A percentile compares a stretch with the other conserved stretches of the same genome.
Conservation (phyloP, 108 stramenopile species). For the Thalassiosira profunda region DNA sequence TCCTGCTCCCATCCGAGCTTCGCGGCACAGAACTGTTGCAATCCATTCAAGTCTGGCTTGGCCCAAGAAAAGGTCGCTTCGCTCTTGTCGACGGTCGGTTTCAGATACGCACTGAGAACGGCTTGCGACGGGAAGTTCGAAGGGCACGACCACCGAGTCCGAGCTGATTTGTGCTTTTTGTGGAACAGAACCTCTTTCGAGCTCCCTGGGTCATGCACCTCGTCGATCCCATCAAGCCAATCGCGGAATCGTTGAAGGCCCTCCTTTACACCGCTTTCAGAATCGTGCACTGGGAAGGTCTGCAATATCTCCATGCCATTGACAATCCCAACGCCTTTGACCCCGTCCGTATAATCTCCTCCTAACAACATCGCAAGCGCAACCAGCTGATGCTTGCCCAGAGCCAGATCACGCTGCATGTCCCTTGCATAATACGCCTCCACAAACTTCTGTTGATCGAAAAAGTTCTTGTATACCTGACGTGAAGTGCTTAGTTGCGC, state of each 20-base stretch:
- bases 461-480: constrained; percentile 98
- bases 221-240: constrained; percentile 91
- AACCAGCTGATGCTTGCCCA: constrained; percentile 83
- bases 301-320: constrained; percentile 98
- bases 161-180: constrained; percentile 79
- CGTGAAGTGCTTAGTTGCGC: too few species aligned
- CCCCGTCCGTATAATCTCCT: constrained; percentile 98
- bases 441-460: constrained; percentile 95
- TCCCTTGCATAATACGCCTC: constrained; percentile 94
- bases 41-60: constrained; percentile 71
- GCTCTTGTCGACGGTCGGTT: constrained; percentile 87
- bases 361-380: constrained; percentile 97
- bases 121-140: constrained; percentile 81
- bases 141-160: constrained; percentile 85
- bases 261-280: constrained; percentile 48
- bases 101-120: constrained; percentile 81
- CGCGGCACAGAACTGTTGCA: constrained; percentile 70
- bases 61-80: constrained; percentile 85
- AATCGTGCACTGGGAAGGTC: constrained; percentile 72
- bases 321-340: constrained; percentile 97
- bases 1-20: constrained; percentile 85
- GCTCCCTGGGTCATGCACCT: constrained; percentile 44
- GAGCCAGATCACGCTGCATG: constrained; percentile 84
- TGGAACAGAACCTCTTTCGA: constrained; percentile 54
- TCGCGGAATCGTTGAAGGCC: constrained; percentile 80